These are phyloP conservation scores for Saposhnikovia divaricata DNA, from an alignment of 129 eudicot genomes.

Conservation along the genomic window DNA sequence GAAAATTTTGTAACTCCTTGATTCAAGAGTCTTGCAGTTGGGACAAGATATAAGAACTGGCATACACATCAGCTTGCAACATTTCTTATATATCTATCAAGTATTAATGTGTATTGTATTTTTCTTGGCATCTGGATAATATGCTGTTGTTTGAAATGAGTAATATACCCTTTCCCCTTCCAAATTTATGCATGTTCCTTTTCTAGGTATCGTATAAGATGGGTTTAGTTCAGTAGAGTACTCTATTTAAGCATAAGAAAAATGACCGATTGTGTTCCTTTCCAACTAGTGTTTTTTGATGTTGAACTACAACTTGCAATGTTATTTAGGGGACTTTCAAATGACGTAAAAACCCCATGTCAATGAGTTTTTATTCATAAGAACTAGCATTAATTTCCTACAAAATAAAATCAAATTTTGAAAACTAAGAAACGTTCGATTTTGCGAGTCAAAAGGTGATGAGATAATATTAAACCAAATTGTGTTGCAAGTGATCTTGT, in stretches of 20 bases:
- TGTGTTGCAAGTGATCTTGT: too few species aligned
- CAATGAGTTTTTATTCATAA: too few species aligned
- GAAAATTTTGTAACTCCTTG: slow-evolving; percentile 39
- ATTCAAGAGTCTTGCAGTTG: neutral
- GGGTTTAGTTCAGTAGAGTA: too few species aligned
- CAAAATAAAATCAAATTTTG: neutral
- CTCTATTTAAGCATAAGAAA: neutral
- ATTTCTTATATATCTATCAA: neutral
- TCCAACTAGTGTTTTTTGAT: too few species aligned
- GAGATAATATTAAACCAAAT: too few species aligned
- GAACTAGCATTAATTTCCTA: too few species aligned
- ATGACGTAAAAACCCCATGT: too few species aligned
- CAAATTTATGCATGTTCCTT: neutral
- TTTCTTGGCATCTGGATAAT: neutral
- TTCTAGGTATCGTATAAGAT: neutral
- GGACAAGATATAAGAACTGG: neutral
- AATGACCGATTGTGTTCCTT: neutral
- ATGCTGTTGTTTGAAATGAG: neutral
- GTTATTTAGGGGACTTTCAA: too few species aligned
- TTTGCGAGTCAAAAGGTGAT: too few species aligned
- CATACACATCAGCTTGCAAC: neutral
- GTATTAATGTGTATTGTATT: neutral
- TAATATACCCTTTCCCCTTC: neutral
- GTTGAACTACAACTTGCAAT: too few species aligned
- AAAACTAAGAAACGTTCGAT: neutral